Percentiles rank a stretch among this genome's conserved stretches.
These are phyloP conservation scores for Thermomyces lanuginosus DNA, from an alignment of 2,329 filamentous ascomycete genomes.

Conservation along the genomic window DNA sequence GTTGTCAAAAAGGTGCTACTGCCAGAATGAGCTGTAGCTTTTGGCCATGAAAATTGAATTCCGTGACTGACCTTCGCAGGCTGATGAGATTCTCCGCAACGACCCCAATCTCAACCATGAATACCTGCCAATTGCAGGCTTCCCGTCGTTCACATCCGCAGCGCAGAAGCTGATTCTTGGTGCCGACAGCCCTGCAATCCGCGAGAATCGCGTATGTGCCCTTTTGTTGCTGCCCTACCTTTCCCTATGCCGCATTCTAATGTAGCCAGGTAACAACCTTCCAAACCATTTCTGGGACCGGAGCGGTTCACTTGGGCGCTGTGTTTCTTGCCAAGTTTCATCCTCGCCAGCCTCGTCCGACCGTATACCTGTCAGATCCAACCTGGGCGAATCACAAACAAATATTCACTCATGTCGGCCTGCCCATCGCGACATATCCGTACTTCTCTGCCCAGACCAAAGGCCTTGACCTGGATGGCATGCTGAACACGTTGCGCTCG, in stretches of 20 bases:
- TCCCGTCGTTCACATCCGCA: constrained; percentile 70
- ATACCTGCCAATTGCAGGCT: constrained; percentile 89
- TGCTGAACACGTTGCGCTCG: constrained; percentile 52
- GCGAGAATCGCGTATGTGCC: constrained; percentile 54
- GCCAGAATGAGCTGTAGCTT: too few relatives aligned
- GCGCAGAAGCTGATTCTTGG: constrained; percentile 85
- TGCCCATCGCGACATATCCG: constrained; percentile 68
- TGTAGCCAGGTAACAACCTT: constrained; percentile 50
- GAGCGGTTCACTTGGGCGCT: constrained; percentile 81
- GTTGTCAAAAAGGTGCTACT: constrained; percentile 83
- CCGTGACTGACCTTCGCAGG: too few relatives aligned
- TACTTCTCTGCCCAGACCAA: constrained; percentile 86
- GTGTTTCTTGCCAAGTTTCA: constrained; percentile 93
- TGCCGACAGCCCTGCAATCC: constrained; percentile 58
- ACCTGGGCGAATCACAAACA: constrained; percentile 99
- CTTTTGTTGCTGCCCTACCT: not conserved
- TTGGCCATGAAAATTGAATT: too few relatives aligned
- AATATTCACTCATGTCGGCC: constrained; percentile 82
- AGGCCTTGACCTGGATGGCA: constrained; percentile 80
- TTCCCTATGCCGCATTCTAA: constrained; percentile 3
- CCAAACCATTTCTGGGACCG: constrained; percentile 94
- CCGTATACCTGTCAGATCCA: constrained; percentile 81
- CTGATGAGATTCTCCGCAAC: constrained; percentile 72
- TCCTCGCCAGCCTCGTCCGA: constrained; percentile 43
- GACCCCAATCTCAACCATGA: constrained; percentile 92